Percentiles rank a stretch among this genome's conserved stretches.
These are phyloP conservation scores for Neonectria punicea DNA, from an alignment of 2,329 filamentous ascomycete genomes.

Conservation along the genomic window DNA sequence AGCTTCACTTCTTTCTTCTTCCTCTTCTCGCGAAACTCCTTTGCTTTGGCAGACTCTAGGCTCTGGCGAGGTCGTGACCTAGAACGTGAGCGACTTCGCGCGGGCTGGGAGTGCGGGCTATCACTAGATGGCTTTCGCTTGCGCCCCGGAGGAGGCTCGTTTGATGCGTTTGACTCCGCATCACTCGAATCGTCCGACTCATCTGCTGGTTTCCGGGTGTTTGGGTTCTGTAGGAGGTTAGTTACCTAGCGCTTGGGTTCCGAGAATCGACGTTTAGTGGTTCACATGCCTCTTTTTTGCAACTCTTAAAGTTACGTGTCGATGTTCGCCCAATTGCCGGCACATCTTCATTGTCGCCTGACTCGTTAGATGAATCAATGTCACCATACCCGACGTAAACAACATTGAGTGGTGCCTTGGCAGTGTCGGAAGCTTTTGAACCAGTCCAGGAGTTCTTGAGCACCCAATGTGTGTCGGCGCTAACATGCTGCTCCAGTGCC, in stretches of 20 bases:
- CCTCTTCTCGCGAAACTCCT: constrained; percentile 66
- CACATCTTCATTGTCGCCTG: constrained; percentile 49
- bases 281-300: constrained; percentile 43
- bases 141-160: constrained; percentile 37
- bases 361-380: constrained; percentile 55
- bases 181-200: constrained; percentile 43
- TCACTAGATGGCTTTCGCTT: constrained; percentile 44
- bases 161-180: constrained; percentile 40
- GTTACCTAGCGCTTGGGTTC: constrained; percentile 10
- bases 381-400: constrained; percentile 68
- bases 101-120: constrained; percentile 27
- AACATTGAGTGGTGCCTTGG: constrained; percentile 61
- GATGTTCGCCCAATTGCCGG: constrained; percentile 50
- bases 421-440: constrained; percentile 39
- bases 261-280: background rate
- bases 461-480: constrained; percentile 81
- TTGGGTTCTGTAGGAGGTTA: constrained; percentile 30
- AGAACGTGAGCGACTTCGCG: constrained; percentile 47
- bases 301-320: constrained; percentile 45
- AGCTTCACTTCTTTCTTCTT: constrained; percentile 75
- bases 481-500: constrained; percentile 69
- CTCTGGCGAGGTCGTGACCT: constrained; percentile 44
- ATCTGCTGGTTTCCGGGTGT: constrained; percentile 26
- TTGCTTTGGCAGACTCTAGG: constrained; percentile 46
- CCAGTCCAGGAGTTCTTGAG: constrained; percentile 60